Evolutionary conservation across 1,284 basidiomycete genomes (phyloP), one percentile per base, ranked within the genome.

Genomic region (Pseudozyma hubeiensis): DNA sequence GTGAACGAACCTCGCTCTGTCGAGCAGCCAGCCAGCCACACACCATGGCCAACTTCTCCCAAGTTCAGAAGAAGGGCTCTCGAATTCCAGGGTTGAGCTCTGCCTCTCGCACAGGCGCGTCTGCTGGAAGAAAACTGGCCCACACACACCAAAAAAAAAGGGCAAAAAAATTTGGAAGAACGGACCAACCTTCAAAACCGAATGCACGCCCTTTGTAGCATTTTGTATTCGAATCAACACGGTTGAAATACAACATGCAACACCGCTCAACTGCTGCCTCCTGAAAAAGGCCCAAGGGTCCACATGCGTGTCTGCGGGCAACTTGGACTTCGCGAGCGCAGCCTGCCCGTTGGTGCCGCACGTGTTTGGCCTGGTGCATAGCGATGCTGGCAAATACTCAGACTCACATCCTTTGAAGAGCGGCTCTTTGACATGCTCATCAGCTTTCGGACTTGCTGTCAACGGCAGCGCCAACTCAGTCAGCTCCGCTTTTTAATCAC

Each of bases 101-200:
- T 48, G 47, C 48, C 24, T 33, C 48, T 41, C 40, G n/a, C 34
- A 24, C 24, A 53, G 52, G 33, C 52, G 33, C 53, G 44, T 45
- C 29, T 31, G 33, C 40, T 44, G 43, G 49, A 50, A 58, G 31
- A 43, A 41, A 50, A 4, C 24, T 24, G 24, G 24, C 24, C 24
- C 24, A 24, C 19, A 17, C 50, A 54, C 29, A 63, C 39, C 51
- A 34, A 47, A 46, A 57, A 53, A 52, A 50, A 37, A 35, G 24
- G 31, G 19, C 14, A 54, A 50, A 53, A 49, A 51, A 63, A 34
- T 50, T 59, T 63, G 51, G 60, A 63, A 68, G 52, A 68, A 67
- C 39, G 31, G 53, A 41, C 56, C 56, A 50, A 29, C 40, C 43
- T 41, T 24, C 17, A 37, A 33, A 39, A 51, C 13, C n/a, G 31